Base-by-base conservation (phyloP, 2,329 filamentous ascomycete species). In the Macrophomina pseudophaseolina region DNA sequence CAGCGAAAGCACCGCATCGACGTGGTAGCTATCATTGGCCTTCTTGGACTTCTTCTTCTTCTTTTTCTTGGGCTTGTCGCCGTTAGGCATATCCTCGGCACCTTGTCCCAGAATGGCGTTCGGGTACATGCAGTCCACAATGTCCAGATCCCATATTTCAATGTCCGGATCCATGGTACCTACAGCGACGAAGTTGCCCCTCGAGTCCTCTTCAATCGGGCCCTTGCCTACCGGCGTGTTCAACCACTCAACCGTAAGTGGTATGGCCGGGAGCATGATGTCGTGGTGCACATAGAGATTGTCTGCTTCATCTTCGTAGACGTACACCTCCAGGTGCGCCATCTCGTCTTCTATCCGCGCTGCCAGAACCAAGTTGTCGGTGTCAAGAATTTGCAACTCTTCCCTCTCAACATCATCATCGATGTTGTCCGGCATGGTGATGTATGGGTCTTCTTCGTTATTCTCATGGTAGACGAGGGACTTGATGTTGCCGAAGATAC, bases 201-300 rank as follows among this genome's bases (percentile, higher is more conserved):
- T 86, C 30, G 87, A 84, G 70, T 91, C 88, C 68, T 87, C 87
- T 49, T 87, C 86, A 5, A 85, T 81, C 53, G 79, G 82, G 11
- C 84, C 80, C 77, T 93, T 92, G 70, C 91, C 90, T 42, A 97
- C 93, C n/a, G 93, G 90, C 66, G 97, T 85, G 77, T 97, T 92
- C 52, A 99, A 82, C 95, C 95, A 99, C 82, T 99, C 95, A 48
- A 98, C 87, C 74, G 93, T 95, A 6, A 99, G 88, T 11, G 95
- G 95, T 75, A 99, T 97, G 30, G 94, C 94, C 38, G 95, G 95
- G 66, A 99, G 87, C 94, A 99, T 98, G 73, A 99, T 97, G 80
- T 99, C 95, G 86, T 99, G 95, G 82, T 99, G 95, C 30, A 99
- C 94, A 79, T 99, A 99, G 68, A 99, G 89, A 78, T 99, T 99